Evolutionary conservation across 2,329 filamentous ascomycete species (phyloP).

Genomic region (Podosphaera xanthii): DNA sequence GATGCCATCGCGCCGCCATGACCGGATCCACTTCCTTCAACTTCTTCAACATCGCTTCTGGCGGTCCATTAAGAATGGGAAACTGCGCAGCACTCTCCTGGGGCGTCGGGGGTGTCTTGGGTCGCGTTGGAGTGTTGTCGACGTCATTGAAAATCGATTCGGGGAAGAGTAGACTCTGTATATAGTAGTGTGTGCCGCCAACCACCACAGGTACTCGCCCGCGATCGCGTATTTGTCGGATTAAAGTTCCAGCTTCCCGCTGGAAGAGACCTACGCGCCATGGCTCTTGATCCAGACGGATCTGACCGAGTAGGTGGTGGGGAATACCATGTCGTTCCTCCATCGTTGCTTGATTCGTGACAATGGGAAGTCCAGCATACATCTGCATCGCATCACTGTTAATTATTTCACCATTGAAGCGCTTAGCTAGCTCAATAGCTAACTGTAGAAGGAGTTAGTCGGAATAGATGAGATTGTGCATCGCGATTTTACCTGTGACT

Average conservation of each 20-base stretch:
- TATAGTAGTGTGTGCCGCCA: conserved; percentile 89
- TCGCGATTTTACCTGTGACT: conserved; percentile 44
- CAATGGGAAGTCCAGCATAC: conserved; percentile 74
- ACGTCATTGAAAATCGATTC: conserved; percentile 23
- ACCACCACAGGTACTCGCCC: conserved; percentile 76
- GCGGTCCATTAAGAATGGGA: conserved; percentile 49
- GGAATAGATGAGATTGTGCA: not conserved
- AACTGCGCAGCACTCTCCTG: conserved; percentile 25
- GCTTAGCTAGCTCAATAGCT: conserved; percentile 64
- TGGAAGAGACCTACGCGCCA: conserved; percentile 71
- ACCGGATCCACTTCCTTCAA: conserved; percentile 62
- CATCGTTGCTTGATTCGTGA: conserved; percentile 74
- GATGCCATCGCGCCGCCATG: conserved; percentile 87
- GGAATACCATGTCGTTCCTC: conserved; percentile 58
- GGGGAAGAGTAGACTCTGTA: conserved; percentile 67
- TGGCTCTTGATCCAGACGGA: conserved; percentile 51
- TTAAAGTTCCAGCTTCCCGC: conserved; percentile 39
- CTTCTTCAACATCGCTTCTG: conserved; percentile 47
- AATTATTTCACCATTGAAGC: conserved; percentile 79
- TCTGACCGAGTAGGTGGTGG: conserved; percentile 69
- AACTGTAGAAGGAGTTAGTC: conserved; percentile 11
- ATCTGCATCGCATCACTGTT: conserved; percentile 98
- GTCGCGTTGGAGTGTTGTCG: not conserved
- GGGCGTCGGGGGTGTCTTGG: conserved; percentile 9
- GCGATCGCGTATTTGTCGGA: conserved; percentile 54